Base-by-base conservation (phyloP, 1,284 basidiomycete species). In the Moesziomyces globuligerus region DNA sequence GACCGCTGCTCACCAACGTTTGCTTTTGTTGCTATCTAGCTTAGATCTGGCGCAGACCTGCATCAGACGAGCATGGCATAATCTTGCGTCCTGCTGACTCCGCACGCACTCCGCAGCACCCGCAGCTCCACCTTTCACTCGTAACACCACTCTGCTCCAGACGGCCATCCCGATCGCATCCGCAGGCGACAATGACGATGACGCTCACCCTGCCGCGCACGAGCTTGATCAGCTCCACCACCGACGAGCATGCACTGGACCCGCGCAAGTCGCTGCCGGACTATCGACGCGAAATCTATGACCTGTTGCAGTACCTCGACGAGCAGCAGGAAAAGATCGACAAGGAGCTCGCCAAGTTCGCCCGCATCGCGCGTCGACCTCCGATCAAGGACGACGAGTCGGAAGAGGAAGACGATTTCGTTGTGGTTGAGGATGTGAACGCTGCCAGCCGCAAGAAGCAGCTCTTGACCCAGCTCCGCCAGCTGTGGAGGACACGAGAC, bases 251-350 rank as follows among this genome's bases (percentile, higher is more conserved):
- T 29, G 60, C 48, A 17, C 38, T 70, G 7, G 67, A 70, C 10
- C 67, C 67, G 15, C 56, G 60, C 51, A 70, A 70, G 26, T 58
- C 59, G 1, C 39, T 69, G 15, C 50, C 66, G 4, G 67, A 70
- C 56, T 70, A 70, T n/a, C 67, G 67, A 2, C 60, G 56, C 38
- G 67, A 70, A 45, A 70, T 64, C 50, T 70, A 70, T 49, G 60
- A 70, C 32, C 42, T 70, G 25, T 52, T 70, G 9, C 67, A 70
- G 36, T 60, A 52, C 42, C 60, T 70, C 40, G 67, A 70, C 43
- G 67, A 70, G 13, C 55, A 70, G 48, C 67, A 70, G 34, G 67
- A 70, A 36, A 56, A 59, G 60, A 70, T 64, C 41, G 67, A 70
- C 7, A 53, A 59, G 47, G 48, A 59, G 9, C 67, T 70, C 20